A percentile compares a stretch with the other conserved stretches of the same genome.
Evolutionary conservation across 495 filamentous ascomycete genomes (phyloP).

Genomic region (Hypoxylon fragiforme): DNA sequence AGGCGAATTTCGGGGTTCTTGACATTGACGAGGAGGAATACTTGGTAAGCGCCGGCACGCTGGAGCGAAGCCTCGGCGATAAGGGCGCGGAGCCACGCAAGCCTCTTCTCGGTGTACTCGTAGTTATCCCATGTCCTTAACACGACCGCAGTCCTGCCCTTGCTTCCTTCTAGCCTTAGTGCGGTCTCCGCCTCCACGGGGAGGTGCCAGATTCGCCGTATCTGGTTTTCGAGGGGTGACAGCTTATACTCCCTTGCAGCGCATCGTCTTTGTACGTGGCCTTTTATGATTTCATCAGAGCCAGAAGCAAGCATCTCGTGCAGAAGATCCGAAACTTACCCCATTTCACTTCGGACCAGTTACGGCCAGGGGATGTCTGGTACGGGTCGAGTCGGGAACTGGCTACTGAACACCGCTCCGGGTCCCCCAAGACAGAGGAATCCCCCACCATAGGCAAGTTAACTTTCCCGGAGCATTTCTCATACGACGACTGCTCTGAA

Average conservation of each 20-base stretch:
- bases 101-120: constrained; percentile 38
- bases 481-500: not conserved
- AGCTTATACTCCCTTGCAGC: not conserved
- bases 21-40: constrained; percentile 58
- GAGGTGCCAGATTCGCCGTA: not conserved
- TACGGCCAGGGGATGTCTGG: not conserved
- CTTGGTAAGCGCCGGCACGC: constrained; percentile 55
- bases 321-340: not conserved
- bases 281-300: not conserved
- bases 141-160: constrained; percentile 29
- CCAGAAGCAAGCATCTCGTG: not conserved
- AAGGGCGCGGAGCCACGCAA: constrained; percentile 53
- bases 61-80: constrained; percentile 53
- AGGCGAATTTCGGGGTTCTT: constrained; percentile 53
- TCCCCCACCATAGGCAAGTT: not conserved
- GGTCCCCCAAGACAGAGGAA: not conserved
- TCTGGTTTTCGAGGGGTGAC: not conserved
- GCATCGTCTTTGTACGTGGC: not conserved
- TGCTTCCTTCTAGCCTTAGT: not conserved
- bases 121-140: constrained; percentile 42
- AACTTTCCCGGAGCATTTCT: not conserved
- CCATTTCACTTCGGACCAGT: constrained; percentile 6
- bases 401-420: not conserved
- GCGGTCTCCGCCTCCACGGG: not conserved
- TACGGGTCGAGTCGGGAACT: not conserved